Conservation (phyloP, 208 protist genomes). For the Phytomonas sp. region DNA sequence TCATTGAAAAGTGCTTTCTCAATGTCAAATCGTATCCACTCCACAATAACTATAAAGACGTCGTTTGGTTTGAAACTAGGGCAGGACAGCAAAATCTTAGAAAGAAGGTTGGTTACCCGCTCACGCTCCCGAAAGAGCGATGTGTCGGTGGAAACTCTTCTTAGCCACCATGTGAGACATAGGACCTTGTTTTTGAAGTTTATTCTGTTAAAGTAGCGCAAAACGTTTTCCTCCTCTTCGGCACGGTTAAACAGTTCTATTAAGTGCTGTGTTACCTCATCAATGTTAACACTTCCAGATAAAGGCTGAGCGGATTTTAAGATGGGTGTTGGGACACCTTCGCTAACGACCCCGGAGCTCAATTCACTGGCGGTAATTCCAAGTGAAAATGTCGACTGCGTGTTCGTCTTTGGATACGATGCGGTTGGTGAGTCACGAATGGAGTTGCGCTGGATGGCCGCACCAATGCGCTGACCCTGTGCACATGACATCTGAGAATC, state of each 20-base stretch:
- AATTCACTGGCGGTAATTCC: neutral
- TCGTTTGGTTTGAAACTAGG: conserved; percentile 23
- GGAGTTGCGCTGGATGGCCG: too few relatives aligned
- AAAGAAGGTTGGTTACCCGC: conserved; percentile 48
- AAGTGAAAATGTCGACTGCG: too few relatives aligned
- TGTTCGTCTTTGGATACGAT: too few relatives aligned
- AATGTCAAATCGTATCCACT: conserved; percentile 81
- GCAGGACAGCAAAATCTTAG: conserved; percentile 35
- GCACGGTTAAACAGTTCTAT: conserved; percentile 59
- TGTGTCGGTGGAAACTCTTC: conserved; percentile 45
- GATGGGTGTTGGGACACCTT: conserved; percentile 12
- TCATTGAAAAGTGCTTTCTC: conserved; percentile 64
- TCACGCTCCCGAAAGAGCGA: conserved; percentile 48
- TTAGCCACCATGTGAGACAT: conserved; percentile 80
- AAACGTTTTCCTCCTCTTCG: conserved; percentile 28
- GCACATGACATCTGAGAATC: too few relatives aligned
- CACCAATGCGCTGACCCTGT: too few relatives aligned
- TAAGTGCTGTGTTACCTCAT: conserved; percentile 49
- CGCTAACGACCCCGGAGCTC: conserved; percentile 6
- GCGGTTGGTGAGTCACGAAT: too few relatives aligned
- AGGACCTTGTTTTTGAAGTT: conserved; percentile 60
- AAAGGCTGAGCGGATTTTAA: conserved; percentile 9
- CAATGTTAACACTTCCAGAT: conserved; percentile 38
- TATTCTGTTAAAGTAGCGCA: conserved; percentile 44
- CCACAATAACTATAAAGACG: conserved; percentile 42